A percentile compares a stretch with the other conserved stretches of the same genome.
Evolutionary conservation across 2,329 filamentous ascomycete species (phyloP).

Genomic region (Zymoseptoria tritici): DNA sequence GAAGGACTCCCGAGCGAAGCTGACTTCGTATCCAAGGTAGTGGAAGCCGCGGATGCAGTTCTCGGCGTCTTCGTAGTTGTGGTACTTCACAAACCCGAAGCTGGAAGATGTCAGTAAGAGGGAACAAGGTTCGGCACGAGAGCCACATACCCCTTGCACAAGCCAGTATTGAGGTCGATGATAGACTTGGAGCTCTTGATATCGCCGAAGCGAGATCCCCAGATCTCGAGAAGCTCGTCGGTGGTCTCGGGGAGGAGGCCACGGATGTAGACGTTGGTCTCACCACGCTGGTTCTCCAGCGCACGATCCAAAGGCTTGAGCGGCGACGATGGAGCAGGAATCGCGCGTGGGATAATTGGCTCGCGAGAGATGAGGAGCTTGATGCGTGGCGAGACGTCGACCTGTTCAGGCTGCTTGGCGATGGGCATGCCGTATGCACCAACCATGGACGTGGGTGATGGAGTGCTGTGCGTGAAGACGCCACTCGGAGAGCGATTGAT

Average conservation of each 20-base stretch:
- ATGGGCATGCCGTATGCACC: constrained; percentile 38
- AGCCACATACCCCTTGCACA: constrained; percentile 80
- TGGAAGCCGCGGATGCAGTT: constrained; percentile 95
- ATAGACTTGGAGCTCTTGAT: constrained; percentile 98
- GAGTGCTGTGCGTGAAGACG: constrained; percentile 43
- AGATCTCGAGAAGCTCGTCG: constrained; percentile 76
- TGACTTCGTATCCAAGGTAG: constrained; percentile 90
- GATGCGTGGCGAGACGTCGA: constrained; percentile 39
- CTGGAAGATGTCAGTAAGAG: constrained; percentile 44
- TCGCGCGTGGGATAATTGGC: constrained; percentile 78
- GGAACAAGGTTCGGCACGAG: constrained; percentile 4
- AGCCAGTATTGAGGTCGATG: constrained; percentile 84
- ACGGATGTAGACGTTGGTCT: constrained; percentile 97
- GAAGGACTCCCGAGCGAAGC: constrained; percentile 97
- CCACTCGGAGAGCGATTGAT: constrained; percentile 46
- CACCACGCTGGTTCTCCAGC: constrained; percentile 86
- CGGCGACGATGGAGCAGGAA: constrained; percentile 80
- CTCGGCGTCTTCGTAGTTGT: constrained; percentile 78
- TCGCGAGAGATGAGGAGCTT: constrained; percentile 52
- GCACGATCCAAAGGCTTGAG: constrained; percentile 89
- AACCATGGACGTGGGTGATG: constrained; percentile 42
- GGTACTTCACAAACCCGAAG: constrained; percentile 96
- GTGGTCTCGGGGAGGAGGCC: constrained; percentile 93
- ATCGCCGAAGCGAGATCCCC: constrained; percentile 79
- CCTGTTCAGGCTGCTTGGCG: constrained; percentile 30